Conservation (phyloP, 2,329 filamentous ascomycete species). For the Exophiala phaeomuriformis region DNA sequence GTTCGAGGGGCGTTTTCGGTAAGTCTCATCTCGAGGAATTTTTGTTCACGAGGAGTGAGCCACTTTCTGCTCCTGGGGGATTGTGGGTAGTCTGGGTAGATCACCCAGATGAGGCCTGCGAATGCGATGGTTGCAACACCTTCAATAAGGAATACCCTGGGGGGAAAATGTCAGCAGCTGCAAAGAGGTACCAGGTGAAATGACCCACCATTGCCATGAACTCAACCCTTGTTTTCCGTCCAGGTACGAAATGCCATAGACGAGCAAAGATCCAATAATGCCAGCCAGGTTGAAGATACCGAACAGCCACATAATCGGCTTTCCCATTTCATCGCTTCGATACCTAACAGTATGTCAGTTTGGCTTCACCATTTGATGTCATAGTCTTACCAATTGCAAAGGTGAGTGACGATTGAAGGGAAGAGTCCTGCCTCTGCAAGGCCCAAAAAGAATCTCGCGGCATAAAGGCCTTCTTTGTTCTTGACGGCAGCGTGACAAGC, state of each 20-base stretch:
- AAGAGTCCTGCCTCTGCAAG: slow-evolving; percentile 37
- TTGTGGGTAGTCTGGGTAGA: slow-evolving; percentile 37
- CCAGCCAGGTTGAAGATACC: not conserved
- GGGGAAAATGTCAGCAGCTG: not conserved
- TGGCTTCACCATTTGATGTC: not conserved
- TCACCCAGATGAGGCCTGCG: slow-evolving; percentile 33
- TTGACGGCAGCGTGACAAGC: slow-evolving; percentile 36
- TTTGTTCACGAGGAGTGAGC: slow-evolving; percentile 42
- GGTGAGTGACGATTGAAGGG: slow-evolving; percentile 37
- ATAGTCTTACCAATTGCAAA: slow-evolving; percentile 27
- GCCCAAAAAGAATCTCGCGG: slow-evolving; percentile 37
- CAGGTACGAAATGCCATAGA: not conserved
- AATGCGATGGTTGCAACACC: slow-evolving; percentile 39
- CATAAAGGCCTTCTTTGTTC: slow-evolving; percentile 34
- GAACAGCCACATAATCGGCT: not conserved
- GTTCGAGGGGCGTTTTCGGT: slow-evolving; percentile 39
- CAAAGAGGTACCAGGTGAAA: not conserved
- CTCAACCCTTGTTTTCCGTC: not conserved
- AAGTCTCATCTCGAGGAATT: slow-evolving; percentile 43
- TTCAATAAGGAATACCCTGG: slow-evolving; percentile 40
- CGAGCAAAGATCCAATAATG: not conserved
- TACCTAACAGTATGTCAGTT: slow-evolving; percentile 36
- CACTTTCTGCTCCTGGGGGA: slow-evolving; percentile 41
- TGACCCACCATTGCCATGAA: not conserved
- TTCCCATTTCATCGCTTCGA: slow-evolving; percentile 37